These are phyloP conservation scores for Colletotrichum salicis DNA, from an alignment of 2,329 filamentous ascomycete species.

Conservation along the genomic window DNA sequence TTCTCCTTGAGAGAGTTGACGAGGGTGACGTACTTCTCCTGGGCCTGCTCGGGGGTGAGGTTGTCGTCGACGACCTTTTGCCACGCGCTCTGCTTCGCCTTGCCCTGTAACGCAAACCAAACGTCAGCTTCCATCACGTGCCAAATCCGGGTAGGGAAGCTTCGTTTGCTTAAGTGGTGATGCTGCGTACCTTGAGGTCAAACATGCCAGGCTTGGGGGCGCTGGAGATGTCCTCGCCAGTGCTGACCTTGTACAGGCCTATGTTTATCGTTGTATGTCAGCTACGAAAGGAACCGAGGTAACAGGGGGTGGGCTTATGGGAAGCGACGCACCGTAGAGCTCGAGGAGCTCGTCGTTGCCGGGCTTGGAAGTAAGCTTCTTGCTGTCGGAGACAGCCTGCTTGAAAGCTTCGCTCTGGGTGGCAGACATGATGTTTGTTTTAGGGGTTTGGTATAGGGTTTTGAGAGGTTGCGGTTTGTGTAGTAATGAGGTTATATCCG, in stretches of 20 bases:
- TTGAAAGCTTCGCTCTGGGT: slow-evolving; percentile 60
- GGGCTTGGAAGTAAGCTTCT: slow-evolving; percentile 75
- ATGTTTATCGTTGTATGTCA: slow-evolving; percentile 25
- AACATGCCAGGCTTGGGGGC: slow-evolving; percentile 74
- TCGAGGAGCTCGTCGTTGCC: slow-evolving; percentile 72
- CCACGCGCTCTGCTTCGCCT: slow-evolving; percentile 85
- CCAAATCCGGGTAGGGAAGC: not conserved
- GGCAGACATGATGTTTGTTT: slow-evolving; percentile 50
- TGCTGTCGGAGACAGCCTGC: slow-evolving; percentile 70
- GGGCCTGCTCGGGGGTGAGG: slow-evolving; percentile 72
- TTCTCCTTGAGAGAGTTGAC: slow-evolving; percentile 78
- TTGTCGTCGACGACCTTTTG: slow-evolving; percentile 74
- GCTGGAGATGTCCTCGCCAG: slow-evolving; percentile 64
- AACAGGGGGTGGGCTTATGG: not conserved
- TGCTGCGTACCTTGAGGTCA: slow-evolving; percentile 69
- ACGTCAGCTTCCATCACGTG: slow-evolving; percentile 14
- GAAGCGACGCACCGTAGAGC: slow-evolving; percentile 62
- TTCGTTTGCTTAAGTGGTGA: not conserved
- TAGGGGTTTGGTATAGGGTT: not conserved
- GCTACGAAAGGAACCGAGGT: not conserved
- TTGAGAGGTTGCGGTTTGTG: slow-evolving; percentile 8
- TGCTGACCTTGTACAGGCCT: slow-evolving; percentile 70
- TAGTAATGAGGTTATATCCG: slow-evolving; percentile 5
- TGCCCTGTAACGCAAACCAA: slow-evolving; percentile 63
- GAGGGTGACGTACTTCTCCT: slow-evolving; percentile 79